Evolutionary conservation across 345 rosid genomes (phyloP), one percentile per base, ranked within the genome.

Genomic region (Eucalyptus virginea): DNA sequence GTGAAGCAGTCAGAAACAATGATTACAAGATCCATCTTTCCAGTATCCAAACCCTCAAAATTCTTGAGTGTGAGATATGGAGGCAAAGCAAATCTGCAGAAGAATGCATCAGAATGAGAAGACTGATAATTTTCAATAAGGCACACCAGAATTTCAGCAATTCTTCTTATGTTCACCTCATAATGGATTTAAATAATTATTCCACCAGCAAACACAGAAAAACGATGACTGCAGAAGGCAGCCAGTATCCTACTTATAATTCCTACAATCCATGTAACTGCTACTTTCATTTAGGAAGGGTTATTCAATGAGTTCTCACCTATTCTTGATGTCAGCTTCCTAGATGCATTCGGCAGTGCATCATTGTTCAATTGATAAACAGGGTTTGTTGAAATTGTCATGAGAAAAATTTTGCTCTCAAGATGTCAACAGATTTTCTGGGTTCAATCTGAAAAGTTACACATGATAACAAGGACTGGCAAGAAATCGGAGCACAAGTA

Each of bases 271-370:
- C 47, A 77, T 37, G 9, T 77, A 11, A 21, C 47, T 77, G 83
- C 47, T 77, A 40, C 47, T 47, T 47, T 17, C 86, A 28, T 44
- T 60, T 50, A 19, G 48, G 37, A 45, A 37, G 86, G 48, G 40
- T 77, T 48, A 86, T 45, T 30, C 87, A 86, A 86, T 86, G 87
- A 86, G 56, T 86, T 86, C 56, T 30, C 42, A 97, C 99, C 98
- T 94, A 93, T 97, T 97, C 94, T 96, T 97, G 92, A 97, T 97
- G 92, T 97, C 99, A 72, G 99, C 93, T 92, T 97, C 99, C 99
- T 97, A 94, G 80, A 89, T 23, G 81, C 69, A 49, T 21, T 77
- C 2, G 28, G 83, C 17, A 40, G 83, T 11, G 83, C 47, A 51
- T 51, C 45, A 50, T 23, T 34, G 18, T 32, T 86, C 60, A 86